A percentile compares a stretch with the other conserved stretches of the same genome.
These are phyloP conservation scores for Plasmodiophora brassicae DNA, from an alignment of 208 protist genomes.

Conservation along the genomic window DNA sequence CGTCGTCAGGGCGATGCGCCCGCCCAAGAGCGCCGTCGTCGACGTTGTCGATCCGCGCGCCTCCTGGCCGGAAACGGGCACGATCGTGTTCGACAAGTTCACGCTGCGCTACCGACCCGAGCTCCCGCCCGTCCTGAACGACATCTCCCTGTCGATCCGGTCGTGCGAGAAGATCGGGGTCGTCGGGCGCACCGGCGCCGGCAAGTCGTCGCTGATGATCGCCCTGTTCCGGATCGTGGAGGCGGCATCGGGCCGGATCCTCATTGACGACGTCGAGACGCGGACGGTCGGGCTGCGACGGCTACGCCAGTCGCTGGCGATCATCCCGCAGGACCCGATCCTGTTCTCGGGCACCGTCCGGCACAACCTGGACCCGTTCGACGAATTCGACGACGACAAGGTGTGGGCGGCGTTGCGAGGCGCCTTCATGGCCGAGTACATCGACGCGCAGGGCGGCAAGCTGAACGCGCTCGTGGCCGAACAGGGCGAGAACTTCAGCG, in stretches of 20 bases:
- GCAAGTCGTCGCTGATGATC: conserved; percentile 69
- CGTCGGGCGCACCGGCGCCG: conserved; percentile 74
- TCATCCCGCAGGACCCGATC: conserved; percentile 95
- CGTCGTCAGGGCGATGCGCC: neutral
- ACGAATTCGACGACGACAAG: conserved; percentile 56
- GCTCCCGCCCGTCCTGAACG: conserved; percentile 22
- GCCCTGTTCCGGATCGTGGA: conserved; percentile 79
- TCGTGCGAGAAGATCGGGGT: conserved; percentile 71
- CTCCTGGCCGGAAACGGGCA: neutral
- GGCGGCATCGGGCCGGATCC: conserved; percentile 48
- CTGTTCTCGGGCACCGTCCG: conserved; percentile 85
- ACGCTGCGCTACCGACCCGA: conserved; percentile 34
- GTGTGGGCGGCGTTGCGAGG: conserved; percentile 63
- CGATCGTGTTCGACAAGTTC: conserved; percentile 42
- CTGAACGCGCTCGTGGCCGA: conserved; percentile 38
- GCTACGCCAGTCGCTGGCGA: conserved; percentile 80
- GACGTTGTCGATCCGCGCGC: conserved; percentile 40
- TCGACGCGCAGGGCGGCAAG: conserved; percentile 51
- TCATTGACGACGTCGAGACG: conserved; percentile 82
- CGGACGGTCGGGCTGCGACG: conserved; percentile 70
- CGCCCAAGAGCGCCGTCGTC: neutral
- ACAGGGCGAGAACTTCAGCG: conserved; percentile 48
- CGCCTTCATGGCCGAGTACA: conserved; percentile 54
- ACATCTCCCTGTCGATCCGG: neutral
- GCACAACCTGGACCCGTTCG: conserved; percentile 84